Base-by-base conservation (phyloP, 176 grass and related monocot genomes). In the Eleusine indica region DNA sequence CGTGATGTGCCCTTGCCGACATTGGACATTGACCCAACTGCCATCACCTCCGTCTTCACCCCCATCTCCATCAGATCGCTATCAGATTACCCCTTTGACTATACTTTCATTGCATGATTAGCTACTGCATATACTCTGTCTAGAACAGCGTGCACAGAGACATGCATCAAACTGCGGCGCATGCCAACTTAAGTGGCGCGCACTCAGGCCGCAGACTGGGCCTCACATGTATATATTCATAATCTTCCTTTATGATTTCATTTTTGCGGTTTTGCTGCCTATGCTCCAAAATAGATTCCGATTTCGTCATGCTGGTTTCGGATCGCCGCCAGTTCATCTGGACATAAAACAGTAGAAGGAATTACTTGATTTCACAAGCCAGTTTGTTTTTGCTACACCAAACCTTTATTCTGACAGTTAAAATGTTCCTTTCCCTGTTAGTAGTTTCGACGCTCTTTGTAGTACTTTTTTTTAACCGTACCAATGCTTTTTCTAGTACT, bases 171-270 rank as follows among this genome's bases (percentile, higher is more conserved):
- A 82, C 68, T 67, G 68, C 80, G 58, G 80, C 58, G 69, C 66
- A 86, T 81, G 86, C 80, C 44, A 25, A 71, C 68, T 73, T 67
- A 78, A 83, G 86, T 84, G 81, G 86, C 75, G 65, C 52, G 75
- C 74, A 88, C 81, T 88, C 80, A 60, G 75, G 68, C 49, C 19
- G 19, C 85, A 81, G 39, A 29, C 49, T 28, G 51, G 84, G 49
- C 62, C 61, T 75, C 77, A 48, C 48, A 68, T 66, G 39, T 53
- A 35, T 35, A 69, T 54, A 69, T 53, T 69, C 66, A 29, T 41
- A 49, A 70, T 41, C 66, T 52, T 80, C 66, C 78, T 70, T 52
- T 56, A 37, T 70, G 35, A 42, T 70, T 70, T 77, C n/a, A 25
- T 9, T 41, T 41, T 0, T 28, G 19, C 63, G 21, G 37, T 65